Evolutionary conservation across 2,329 filamentous ascomycete species (phyloP).

Genomic region (Conoideocrella luteorostrata): DNA sequence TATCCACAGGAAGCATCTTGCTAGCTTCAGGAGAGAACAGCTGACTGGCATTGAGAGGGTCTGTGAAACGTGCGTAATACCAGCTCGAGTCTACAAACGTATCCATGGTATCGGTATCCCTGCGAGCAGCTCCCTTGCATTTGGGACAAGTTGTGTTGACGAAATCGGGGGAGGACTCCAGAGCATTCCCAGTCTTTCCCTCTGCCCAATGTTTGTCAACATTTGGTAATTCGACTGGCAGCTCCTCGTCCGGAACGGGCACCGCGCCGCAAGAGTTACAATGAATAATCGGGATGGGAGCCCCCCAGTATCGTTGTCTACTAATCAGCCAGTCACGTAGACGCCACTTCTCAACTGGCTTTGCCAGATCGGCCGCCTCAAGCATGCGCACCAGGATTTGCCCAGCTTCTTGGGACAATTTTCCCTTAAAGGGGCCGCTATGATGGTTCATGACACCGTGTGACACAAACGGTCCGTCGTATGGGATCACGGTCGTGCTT

Average conservation of each 20-base stretch:
- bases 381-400: slow-evolving; percentile 53
- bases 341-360: slow-evolving; percentile 66
- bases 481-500: slow-evolving; percentile 33
- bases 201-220: slow-evolving; percentile 62
- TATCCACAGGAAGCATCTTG: slow-evolving; percentile 65
- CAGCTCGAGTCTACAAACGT: slow-evolving; percentile 94
- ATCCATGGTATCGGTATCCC: slow-evolving; percentile 93
- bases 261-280: slow-evolving; percentile 71
- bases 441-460: slow-evolving; percentile 62
- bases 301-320: slow-evolving; percentile 87
- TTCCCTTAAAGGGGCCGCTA: slow-evolving; percentile 58
- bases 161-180: slow-evolving; percentile 67
- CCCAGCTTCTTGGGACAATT: slow-evolving; percentile 57
- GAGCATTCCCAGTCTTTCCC: slow-evolving; percentile 67
- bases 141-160: slow-evolving; percentile 69
- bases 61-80: slow-evolving; percentile 80
- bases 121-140: slow-evolving; percentile 62
- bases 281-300: slow-evolving; percentile 84
- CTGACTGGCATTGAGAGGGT: slow-evolving; percentile 55
- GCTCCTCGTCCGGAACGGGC: slow-evolving; percentile 66
- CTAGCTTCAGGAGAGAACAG: slow-evolving; percentile 58
- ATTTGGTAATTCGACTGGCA: slow-evolving; percentile 70
- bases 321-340: slow-evolving; percentile 87
- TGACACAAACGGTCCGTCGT: slow-evolving; percentile 55
- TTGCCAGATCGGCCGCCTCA: slow-evolving; percentile 49